A percentile compares a stretch with the other conserved stretches of the same genome.
Evolutionary conservation across 2,329 filamentous ascomycete species (phyloP).

Genomic region (Ophiostoma quercus): DNA sequence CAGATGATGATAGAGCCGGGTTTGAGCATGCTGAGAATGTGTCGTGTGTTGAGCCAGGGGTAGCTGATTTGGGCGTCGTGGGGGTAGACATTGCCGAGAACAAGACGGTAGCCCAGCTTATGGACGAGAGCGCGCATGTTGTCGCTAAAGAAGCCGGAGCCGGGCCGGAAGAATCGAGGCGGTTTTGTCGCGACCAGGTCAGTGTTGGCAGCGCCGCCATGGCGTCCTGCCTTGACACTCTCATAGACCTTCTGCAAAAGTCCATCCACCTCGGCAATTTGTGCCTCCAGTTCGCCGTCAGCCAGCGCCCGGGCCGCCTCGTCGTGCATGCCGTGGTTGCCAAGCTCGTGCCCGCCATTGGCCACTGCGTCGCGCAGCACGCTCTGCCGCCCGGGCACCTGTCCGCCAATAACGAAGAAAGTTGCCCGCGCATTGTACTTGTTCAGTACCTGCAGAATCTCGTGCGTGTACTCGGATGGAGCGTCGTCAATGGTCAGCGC

Average conservation of each 20-base stretch:
- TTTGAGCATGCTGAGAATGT: conserved; percentile 73
- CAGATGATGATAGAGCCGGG: conserved; percentile 78
- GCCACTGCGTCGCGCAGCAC: conserved; percentile 54
- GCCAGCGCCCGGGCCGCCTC: conserved; percentile 63
- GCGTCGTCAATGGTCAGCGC: conserved; percentile 85
- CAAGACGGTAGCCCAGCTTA: conserved; percentile 61
- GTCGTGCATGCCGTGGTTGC: conserved; percentile 86
- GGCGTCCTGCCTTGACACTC: conserved; percentile 35
- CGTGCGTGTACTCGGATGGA: conserved; percentile 64
- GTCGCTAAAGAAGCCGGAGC: conserved; percentile 74
- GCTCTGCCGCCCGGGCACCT: conserved; percentile 55
- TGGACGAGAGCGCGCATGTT: conserved; percentile 59
- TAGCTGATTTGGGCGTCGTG: conserved; percentile 82
- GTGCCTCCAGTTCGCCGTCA: conserved; percentile 52
- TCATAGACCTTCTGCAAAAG: conserved; percentile 55
- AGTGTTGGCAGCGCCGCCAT: conserved; percentile 38
- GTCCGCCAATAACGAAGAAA: conserved; percentile 82
- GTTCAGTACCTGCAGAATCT: conserved; percentile 64
- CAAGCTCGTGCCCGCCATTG: conserved; percentile 61
- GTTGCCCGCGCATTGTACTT: conserved; percentile 67
- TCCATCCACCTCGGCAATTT: conserved; percentile 61
- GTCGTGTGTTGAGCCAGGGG: conserved; percentile 64
- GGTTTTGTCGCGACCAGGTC: conserved; percentile 32
- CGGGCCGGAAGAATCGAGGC: conserved; percentile 70
- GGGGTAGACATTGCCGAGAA: conserved; percentile 81